Conservation (phyloP, 331 rosid species). For the Pyracantha coccinea region DNA sequence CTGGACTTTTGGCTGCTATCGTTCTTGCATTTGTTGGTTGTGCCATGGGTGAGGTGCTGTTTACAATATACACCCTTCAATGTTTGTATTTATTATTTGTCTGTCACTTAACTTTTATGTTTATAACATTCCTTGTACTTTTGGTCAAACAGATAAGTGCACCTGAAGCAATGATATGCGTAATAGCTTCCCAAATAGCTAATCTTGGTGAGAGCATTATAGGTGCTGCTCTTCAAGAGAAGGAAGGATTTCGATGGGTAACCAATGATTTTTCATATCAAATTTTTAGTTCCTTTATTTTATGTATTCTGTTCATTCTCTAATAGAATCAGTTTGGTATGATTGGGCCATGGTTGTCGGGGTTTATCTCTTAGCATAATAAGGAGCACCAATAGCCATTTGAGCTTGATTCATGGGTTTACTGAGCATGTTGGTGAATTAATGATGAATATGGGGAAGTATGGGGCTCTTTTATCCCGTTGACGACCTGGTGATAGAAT, state of each 20-base stretch:
- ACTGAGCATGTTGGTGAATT: background rate
- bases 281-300: background rate
- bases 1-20: constrained; percentile 79
- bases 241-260: constrained; percentile 96
- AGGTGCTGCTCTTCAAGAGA: constrained; percentile 90
- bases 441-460: background rate
- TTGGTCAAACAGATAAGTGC: constrained; percentile 44
- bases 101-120: background rate
- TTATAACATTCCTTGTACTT: background rate
- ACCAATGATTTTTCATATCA: constrained; percentile 1
- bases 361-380: background rate
- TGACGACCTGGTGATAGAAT: background rate
- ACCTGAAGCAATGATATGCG: constrained; percentile 65
- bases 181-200: constrained; percentile 88
- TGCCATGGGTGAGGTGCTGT: constrained; percentile 68
- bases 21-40: constrained; percentile 58
- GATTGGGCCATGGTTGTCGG: background rate
- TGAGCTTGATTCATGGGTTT: background rate
- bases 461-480: background rate
- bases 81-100: background rate
- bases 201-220: constrained; percentile 95
- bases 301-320: background rate
- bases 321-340: background rate
- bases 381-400: background rate
- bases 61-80: background rate